A percentile compares a stretch with the other conserved stretches of the same genome.
Conservation (phyloP, 306 rosid genomes). For the Lathyrus tuberosus region DNA sequence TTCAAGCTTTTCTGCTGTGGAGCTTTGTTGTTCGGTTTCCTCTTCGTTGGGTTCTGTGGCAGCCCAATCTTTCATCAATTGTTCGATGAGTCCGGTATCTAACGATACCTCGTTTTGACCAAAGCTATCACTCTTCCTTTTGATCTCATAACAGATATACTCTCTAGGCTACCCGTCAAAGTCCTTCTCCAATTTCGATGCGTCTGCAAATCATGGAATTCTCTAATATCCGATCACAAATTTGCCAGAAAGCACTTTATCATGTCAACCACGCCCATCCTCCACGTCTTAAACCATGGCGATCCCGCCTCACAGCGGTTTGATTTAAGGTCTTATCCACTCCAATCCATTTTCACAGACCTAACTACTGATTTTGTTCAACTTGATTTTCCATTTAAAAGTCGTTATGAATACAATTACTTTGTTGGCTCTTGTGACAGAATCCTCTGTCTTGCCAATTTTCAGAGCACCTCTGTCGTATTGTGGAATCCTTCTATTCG, state of each 20-base stretch:
- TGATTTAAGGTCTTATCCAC: background rate
- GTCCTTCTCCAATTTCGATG: constrained; percentile 35
- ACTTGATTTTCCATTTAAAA: background rate
- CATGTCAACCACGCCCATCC: background rate
- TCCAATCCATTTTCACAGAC: background rate
- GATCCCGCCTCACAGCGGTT: background rate
- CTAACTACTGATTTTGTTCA: background rate
- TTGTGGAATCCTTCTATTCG: too few relatives aligned
- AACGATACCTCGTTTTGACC: too few relatives aligned
- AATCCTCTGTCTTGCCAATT: too few relatives aligned
- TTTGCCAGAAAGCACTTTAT: constrained; percentile 38
- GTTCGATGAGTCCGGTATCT: too few relatives aligned
- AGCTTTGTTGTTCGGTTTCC: too few relatives aligned
- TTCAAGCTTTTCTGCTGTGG: too few relatives aligned
- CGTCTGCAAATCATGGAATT: constrained; percentile 38
- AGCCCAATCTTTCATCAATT: too few relatives aligned
- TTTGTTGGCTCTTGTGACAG: too few relatives aligned
- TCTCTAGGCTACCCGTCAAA: constrained; percentile 32
- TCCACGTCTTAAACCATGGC: too few relatives aligned
- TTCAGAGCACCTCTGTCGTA: too few relatives aligned
- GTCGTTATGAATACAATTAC: too few relatives aligned
- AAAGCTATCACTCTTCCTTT: constrained; percentile 34
- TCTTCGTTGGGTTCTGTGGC: too few relatives aligned
- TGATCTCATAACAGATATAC: constrained; percentile 40
- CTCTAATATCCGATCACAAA: constrained; percentile 43